Evolutionary conservation across 805 yeast genomes (phyloP).

Genomic region (Zygosaccharomyces lentus): DNA sequence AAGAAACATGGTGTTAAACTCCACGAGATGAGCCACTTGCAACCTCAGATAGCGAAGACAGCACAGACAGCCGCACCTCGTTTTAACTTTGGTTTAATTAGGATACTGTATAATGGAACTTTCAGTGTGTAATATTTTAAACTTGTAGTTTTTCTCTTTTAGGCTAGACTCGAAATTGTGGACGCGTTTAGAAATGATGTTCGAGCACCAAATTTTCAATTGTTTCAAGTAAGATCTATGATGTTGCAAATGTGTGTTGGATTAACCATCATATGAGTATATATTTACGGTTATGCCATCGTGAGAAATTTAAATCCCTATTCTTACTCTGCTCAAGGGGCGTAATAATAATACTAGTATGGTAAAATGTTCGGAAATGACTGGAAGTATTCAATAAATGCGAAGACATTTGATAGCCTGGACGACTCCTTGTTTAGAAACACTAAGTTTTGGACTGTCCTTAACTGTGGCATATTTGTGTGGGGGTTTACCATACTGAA

Average conservation of each 20-base stretch:
- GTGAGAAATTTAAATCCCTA: background rate
- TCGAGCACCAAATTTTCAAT: background rate
- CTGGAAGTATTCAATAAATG: conserved; percentile 26
- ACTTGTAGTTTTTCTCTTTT: background rate
- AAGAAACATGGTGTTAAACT: conserved; percentile 34
- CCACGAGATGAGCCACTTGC: conserved; percentile 25
- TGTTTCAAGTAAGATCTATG: conserved; percentile 1
- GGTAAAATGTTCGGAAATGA: conserved; percentile 23
- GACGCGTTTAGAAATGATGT: background rate
- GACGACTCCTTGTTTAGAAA: conserved; percentile 25
- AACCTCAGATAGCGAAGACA: background rate
- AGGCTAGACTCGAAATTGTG: background rate
- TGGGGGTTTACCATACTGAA: conserved; percentile 43
- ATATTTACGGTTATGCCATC: background rate
- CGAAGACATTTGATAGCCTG: conserved; percentile 28
- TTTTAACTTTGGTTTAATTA: background rate
- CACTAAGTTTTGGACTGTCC: conserved; percentile 20
- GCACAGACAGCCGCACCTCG: background rate
- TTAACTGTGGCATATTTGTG: conserved; percentile 20
- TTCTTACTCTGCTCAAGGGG: too few relatives aligned
- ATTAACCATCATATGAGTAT: background rate
- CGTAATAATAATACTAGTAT: background rate
- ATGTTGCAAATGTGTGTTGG: background rate
- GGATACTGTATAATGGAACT: conserved; percentile 1
- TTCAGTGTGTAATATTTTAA: background rate